Evolutionary conservation across 75 land plant species (phyloP).

Genomic region (Adiantum capillusveneris): DNA sequence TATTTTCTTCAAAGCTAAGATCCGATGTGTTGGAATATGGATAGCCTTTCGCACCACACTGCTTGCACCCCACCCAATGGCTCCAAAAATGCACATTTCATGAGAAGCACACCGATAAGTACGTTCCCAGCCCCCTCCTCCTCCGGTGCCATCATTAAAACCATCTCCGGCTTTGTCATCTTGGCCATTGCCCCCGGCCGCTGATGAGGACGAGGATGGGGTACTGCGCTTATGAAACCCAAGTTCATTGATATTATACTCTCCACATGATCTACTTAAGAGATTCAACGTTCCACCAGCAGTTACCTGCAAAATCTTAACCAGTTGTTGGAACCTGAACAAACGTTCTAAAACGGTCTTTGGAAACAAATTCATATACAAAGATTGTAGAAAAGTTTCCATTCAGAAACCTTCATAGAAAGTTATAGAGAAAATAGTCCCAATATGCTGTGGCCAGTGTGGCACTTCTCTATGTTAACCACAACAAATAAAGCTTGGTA

Average conservation of each 20-base stretch:
- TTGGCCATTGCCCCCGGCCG: conserved; percentile 17
- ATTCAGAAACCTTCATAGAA: too few species aligned
- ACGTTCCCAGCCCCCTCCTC: conserved; percentile 18
- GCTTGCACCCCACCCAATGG: conserved; percentile 95
- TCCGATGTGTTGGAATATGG: conserved; percentile 80
- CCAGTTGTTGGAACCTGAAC: too few species aligned
- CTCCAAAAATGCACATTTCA: conserved; percentile 94
- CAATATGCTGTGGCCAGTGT: too few species aligned
- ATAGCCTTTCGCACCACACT: conserved; percentile 93
- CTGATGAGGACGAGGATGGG: conserved; percentile 4
- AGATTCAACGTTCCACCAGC: conserved; percentile 85
- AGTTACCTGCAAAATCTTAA: conserved; percentile 72
- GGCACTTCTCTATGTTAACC: too few species aligned
- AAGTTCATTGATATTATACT: conserved; percentile 87
- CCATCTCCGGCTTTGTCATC: conserved; percentile 20
- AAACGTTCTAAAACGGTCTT: too few species aligned
- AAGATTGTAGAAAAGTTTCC: too few species aligned
- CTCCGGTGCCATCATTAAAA: background rate
- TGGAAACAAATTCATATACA: too few species aligned
- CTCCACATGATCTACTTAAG: conserved; percentile 81
- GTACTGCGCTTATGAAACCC: conserved; percentile 74
- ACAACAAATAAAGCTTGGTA: too few species aligned
- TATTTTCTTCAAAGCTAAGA: conserved; percentile 88
- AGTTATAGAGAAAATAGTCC: too few species aligned
- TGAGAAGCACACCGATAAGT: conserved; percentile 82